Percentiles rank a stretch among this genome's conserved stretches.
phyloP scores from a whole-genome alignment of 2,329 filamentous ascomycete species.

The Teratosphaeria epicoccoides region DNA sequence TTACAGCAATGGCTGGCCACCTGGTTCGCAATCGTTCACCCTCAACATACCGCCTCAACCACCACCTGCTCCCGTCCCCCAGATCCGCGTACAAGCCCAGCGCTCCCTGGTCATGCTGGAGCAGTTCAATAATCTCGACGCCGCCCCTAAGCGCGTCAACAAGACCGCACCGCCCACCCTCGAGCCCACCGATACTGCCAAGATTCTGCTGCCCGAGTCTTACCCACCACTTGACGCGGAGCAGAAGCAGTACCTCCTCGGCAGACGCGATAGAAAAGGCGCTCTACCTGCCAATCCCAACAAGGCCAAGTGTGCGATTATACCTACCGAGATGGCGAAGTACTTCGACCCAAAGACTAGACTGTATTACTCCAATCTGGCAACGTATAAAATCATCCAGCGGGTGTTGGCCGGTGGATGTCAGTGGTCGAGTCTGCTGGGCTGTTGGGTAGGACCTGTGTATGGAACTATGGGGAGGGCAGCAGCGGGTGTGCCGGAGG shows the following conservation, averaged over 20 bases:
- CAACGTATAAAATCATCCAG: conserved; percentile 74
- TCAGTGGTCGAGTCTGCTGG: conserved; percentile 70
- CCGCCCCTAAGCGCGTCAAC: conserved; percentile 12
- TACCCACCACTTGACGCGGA: conserved; percentile 43
- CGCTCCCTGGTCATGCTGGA: conserved; percentile 25
- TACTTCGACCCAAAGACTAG: conserved; percentile 81
- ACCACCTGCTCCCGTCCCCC: conserved; percentile 7
- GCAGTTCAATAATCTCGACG: conserved; percentile 24
- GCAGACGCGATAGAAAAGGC: conserved; percentile 35
- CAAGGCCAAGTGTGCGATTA: conserved; percentile 62
- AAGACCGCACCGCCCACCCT: conserved; percentile 23
- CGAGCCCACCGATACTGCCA: conserved; percentile 46
- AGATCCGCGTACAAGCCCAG: conserved; percentile 25
- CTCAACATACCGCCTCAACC: conserved; percentile 7
- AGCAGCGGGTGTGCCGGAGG: conserved; percentile 66
- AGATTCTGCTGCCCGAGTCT: conserved; percentile 41
- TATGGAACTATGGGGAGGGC: conserved; percentile 40
- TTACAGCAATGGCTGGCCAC: conserved; percentile 12
- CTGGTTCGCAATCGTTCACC: conserved; percentile 9
- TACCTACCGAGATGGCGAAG: conserved; percentile 52
- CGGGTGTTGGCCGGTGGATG: conserved; percentile 63
- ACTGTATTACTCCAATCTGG: conserved; percentile 66
- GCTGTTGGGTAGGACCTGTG: conserved; percentile 63
- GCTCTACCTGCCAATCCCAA: conserved; percentile 27
- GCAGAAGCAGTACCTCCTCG: conserved; percentile 41